Conservation (phyloP, 1,284 basidiomycete genomes). For the Sphaerobolus stellatus region DNA sequence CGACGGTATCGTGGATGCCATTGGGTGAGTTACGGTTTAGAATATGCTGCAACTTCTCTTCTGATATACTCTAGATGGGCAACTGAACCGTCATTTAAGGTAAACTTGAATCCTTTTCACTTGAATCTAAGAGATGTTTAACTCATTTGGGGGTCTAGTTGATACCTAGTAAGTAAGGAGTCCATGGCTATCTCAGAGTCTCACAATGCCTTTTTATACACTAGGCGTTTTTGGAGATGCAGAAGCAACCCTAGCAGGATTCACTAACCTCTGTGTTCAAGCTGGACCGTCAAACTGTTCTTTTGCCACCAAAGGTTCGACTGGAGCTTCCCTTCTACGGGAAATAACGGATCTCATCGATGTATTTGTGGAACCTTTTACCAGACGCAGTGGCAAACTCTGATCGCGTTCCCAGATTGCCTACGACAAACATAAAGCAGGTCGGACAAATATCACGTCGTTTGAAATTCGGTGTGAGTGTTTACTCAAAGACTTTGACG, state of each 20-base stretch:
- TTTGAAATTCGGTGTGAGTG: not conserved
- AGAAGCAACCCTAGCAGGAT: constrained; percentile 1
- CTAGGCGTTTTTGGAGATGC: not conserved
- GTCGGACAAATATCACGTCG: not conserved
- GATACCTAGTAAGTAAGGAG: not conserved
- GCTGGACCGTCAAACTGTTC: constrained; percentile 7
- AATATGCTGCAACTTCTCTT: not conserved
- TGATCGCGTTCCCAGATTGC: not conserved
- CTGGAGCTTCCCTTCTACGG: not conserved
- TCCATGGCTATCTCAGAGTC: not conserved
- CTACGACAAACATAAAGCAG: not conserved
- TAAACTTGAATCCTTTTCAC: too few species aligned
- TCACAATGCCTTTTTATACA: not conserved
- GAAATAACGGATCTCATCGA: not conserved
- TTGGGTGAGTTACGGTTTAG: not conserved
- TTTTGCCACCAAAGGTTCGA: not conserved
- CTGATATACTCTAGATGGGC: not conserved
- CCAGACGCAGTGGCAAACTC: not conserved
- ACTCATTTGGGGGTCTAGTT: not conserved
- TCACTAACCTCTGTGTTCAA: not conserved
- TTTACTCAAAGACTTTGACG: too few species aligned
- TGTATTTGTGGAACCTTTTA: not conserved
- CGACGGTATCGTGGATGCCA: constrained; percentile 4
- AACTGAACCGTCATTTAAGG: not conserved
- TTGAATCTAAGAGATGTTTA: not conserved